A percentile compares a stretch with the other conserved stretches of the same genome.
Evolutionary conservation across 1,139 yeast species (phyloP).

Genomic region (Candida pseudocylindracea): DNA sequence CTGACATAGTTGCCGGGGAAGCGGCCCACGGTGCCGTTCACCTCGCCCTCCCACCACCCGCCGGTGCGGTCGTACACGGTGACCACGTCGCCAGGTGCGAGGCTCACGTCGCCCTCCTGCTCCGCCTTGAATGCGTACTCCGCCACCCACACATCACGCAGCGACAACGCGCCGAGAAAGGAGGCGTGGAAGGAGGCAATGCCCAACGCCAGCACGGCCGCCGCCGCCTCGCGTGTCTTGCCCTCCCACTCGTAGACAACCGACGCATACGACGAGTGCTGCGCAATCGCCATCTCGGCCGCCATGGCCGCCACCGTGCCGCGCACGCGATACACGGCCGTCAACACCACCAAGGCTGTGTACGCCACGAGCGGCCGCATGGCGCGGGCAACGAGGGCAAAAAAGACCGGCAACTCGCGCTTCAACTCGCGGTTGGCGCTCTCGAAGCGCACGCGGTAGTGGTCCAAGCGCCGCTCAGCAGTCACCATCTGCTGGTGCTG

Average conservation of each 20-base stretch:
- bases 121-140: conserved; percentile 10
- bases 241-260: not conserved
- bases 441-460: conserved; percentile 9
- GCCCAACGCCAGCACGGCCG: not conserved
- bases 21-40: conserved; percentile 21
- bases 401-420: conserved; percentile 15
- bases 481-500: conserved; percentile 11
- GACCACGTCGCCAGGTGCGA: conserved; percentile 25
- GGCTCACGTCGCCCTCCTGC: conserved; percentile 22
- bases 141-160: no score
- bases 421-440: conserved; percentile 11
- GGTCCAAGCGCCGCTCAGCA: conserved; percentile 12
- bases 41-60: conserved; percentile 42
- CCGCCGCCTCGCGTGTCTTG: not conserved
- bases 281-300: conserved; percentile 3
- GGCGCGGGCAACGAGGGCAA: conserved; percentile 9
- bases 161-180: conserved; percentile 10
- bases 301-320: conserved; percentile 5
- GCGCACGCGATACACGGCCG: conserved; percentile 9
- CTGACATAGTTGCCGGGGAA: conserved; percentile 34
- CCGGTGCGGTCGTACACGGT: conserved; percentile 17
- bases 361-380: conserved; percentile 10
- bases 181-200: not conserved
- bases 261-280: conserved; percentile 2
- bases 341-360: conserved; percentile 11